Evolutionary conservation across 2,329 filamentous ascomycete species (phyloP), one percentile per base, ranked within the genome.

Genomic region (Calonectria pauciramosa): DNA sequence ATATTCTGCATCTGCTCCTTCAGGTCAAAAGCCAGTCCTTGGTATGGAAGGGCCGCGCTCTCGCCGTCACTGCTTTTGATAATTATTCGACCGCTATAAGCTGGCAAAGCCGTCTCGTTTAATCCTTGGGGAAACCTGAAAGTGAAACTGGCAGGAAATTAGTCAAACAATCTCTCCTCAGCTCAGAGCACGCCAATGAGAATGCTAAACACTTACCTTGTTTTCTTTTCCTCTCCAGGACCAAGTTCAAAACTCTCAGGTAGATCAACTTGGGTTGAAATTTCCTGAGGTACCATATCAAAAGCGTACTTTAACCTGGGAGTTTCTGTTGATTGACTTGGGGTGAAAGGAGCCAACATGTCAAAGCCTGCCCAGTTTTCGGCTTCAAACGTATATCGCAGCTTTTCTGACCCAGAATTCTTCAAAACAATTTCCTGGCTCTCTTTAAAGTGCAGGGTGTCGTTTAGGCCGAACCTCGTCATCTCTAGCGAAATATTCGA

Each of bases 331-430:
- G 56, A 44, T 30, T 63, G 56, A 2, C n/a, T 41, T 41, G 34
- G 34, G 9, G 26, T 38, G 26, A 41, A 63, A 28, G 56, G 56
- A 3, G 56, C 56, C 23, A 63, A 8, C 56, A 63, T 63, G 20
- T 63, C 56, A 28, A 63, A 63, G 13, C 56, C 56, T 28, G 56
- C 56, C 56, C 56, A 63, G 18, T 20, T 63, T 28, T 63, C 56
- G n/a, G 16, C 16, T 11, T 41, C 34, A 28, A 63, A 63, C 1
- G 36, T 41, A 41, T 63, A 63, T 16, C 23, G 56, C 14, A 63
- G 13, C 23, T 30, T 41, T 44, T 63, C 23, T 20, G 34, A 8
- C 18, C 56, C 56, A 4, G 26, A 6, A n/a, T 63, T 63, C 23
- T 41, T 63, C 23, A 63, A 5, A 26, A 28, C 7, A 28, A 63